A percentile compares a stretch with the other conserved stretches of the same genome.
phyloP scores from a whole-genome alignment of 75 land plant genomes.

The Pinus albicaulis region DNA sequence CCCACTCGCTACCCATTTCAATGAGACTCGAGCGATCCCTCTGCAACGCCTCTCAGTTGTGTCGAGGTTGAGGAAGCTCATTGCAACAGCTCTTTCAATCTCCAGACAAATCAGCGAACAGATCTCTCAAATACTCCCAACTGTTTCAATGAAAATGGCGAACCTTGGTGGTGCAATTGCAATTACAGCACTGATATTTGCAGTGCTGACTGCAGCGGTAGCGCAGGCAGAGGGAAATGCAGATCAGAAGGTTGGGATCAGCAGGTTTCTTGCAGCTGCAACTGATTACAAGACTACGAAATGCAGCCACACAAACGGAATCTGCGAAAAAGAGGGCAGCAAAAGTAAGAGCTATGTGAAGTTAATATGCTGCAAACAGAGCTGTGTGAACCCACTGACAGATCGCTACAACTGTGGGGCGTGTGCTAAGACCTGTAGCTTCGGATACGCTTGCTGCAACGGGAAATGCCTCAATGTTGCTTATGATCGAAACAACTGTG shows the following conservation, averaged over 20 bases:
- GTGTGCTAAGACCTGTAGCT: constrained; percentile 31
- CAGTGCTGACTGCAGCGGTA: too few species aligned
- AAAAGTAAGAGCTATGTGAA: background rate
- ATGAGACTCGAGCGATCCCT: too few species aligned
- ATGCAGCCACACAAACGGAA: background rate
- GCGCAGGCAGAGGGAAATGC: background rate
- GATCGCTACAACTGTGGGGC: constrained; percentile 34
- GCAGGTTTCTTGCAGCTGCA: background rate
- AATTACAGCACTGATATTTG: too few species aligned
- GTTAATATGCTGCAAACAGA: constrained; percentile 26
- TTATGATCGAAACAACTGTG: constrained; percentile 24
- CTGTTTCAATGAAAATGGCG: too few species aligned
- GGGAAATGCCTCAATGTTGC: constrained; percentile 28
- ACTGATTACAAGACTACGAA: background rate
- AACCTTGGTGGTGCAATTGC: too few species aligned
- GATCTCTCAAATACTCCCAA: too few species aligned
- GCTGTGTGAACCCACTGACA: constrained; percentile 28
- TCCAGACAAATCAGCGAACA: too few species aligned
- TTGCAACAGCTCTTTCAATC: too few species aligned
- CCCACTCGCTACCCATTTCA: too few species aligned
- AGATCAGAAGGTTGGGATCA: background rate
- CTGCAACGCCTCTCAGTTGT: too few species aligned
- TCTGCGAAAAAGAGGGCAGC: background rate
- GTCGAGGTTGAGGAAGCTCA: too few species aligned
- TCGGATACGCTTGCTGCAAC: constrained; percentile 24